Evolutionary conservation across 495 filamentous ascomycete genomes (phyloP), one percentile per base, ranked within the genome.

Genomic region (Hapsidospora chrysogenum): DNA sequence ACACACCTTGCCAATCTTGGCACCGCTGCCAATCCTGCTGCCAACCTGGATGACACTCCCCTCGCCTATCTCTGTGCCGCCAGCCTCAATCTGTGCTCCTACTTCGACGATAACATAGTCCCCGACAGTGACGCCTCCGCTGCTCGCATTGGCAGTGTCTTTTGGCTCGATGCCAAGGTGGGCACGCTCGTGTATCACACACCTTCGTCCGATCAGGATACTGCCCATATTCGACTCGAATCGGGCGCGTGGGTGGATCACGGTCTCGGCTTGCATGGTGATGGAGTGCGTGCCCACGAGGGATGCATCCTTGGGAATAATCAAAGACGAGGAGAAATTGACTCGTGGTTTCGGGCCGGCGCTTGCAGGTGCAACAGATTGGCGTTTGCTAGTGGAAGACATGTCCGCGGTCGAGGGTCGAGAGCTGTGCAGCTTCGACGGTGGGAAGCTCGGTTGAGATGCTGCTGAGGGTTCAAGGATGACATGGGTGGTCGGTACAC

Each of bases 181-280:
- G 17, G 63, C 60, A 32, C 79, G 76, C 57, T 94, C 85, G 41
- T 73, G 68, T 31, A 94, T 67, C 22, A 89, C 76, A 51, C 78
- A 82, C 25, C 71, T 63, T 9, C 74, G 70, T 0, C 80, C 81
- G 31, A 94, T 69, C 7, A 61, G 70, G 21, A 94, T 68, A 15
- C 77, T 70, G 0, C 80, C 85, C 30, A 68, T 58, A 26, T 65
- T 60, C 1, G 79, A 73, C 45, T 77, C 73, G 44, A 94, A 60
- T 33, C 68, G 66, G 0, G 73, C 68, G 38, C 83, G 78, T 1
- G 85, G 85, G 56, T 94, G 85, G 37, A 94, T 60, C n/a, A 93
- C 70, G 11, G 70, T 74, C 48, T 80, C 71, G 22, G 70, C 57
- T 39, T 71, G 72, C 44, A 92, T 71, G 28, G 64, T 70, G 38